A percentile compares a stretch with the other conserved stretches of the same genome.
These are phyloP conservation scores for Ceratobasidium papillatum DNA, from an alignment of 1,284 basidiomycete genomes.

Conservation along the genomic window DNA sequence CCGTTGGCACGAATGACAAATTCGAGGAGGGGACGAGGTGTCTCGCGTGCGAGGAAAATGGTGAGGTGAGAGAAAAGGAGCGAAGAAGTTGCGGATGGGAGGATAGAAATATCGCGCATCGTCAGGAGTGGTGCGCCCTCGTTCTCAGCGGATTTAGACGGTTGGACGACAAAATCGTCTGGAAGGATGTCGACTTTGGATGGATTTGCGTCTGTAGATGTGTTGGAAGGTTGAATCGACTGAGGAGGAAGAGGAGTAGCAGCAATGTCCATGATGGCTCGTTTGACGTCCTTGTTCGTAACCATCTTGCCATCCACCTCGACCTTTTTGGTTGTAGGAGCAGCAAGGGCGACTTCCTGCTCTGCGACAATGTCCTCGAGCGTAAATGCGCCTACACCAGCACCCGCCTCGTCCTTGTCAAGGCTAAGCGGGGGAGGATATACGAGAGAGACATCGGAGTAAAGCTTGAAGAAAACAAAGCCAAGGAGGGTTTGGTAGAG, in stretches of 20 bases:
- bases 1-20: slow-evolving; percentile 94
- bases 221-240: slow-evolving; percentile 49
- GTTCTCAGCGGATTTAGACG: slow-evolving; percentile 65
- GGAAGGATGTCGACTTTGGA: slow-evolving; percentile 54
- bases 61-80: slow-evolving; percentile 86
- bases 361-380: slow-evolving; percentile 69
- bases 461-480: slow-evolving; percentile 97
- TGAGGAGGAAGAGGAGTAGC: slow-evolving; percentile 45
- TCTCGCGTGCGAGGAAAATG: slow-evolving; percentile 96
- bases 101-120: slow-evolving; percentile 73
- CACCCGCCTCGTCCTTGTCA: slow-evolving; percentile 86
- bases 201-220: neutral
- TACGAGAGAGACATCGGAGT: slow-evolving; percentile 90
- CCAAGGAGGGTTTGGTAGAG: slow-evolving; percentile 97
- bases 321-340: slow-evolving; percentile 56
- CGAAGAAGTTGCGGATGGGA: slow-evolving; percentile 63
- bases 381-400: slow-evolving; percentile 89
- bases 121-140: slow-evolving; percentile 73
- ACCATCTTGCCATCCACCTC: slow-evolving; percentile 66
- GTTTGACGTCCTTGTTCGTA: slow-evolving; percentile 53
- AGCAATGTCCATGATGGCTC: slow-evolving; percentile 71
- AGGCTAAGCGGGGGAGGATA: slow-evolving; percentile 94
- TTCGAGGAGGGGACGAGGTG: slow-evolving; percentile 91
- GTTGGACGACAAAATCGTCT: slow-evolving; percentile 73
- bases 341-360: slow-evolving; percentile 49